Percentiles rank a stretch among this genome's conserved stretches.
Evolutionary conservation across 495 filamentous ascomycete genomes (phyloP).

Genomic region (Neurospora sp.): DNA sequence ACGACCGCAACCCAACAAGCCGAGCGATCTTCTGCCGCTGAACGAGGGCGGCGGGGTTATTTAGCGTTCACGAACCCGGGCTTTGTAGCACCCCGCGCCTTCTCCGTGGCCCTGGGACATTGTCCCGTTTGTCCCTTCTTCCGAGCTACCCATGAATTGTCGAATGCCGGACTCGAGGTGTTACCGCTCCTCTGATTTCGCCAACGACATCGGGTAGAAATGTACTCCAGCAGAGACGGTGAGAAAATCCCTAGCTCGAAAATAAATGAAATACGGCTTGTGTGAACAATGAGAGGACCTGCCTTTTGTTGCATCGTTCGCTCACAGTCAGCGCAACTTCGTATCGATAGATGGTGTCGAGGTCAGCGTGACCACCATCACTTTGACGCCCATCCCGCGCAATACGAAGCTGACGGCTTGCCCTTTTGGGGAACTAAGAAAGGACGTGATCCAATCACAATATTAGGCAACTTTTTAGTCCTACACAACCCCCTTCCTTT

Average conservation of each 20-base stretch:
- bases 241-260: not conserved
- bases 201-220: not conserved
- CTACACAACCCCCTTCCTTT: not conserved
- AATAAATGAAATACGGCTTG: not conserved
- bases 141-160: not conserved
- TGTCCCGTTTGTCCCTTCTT: not conserved
- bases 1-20: not conserved
- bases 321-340: not conserved
- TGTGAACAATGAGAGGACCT: not conserved
- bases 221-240: not conserved
- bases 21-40: not conserved
- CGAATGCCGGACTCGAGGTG: not conserved
- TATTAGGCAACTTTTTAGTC: not conserved
- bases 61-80: not conserved
- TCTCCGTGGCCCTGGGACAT: not conserved
- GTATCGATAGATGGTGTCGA: not conserved
- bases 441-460: not conserved
- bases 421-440: not conserved
- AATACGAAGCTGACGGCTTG: not conserved
- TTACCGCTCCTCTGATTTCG: not conserved
- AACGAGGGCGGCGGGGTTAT: not conserved
- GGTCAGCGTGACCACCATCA: not conserved
- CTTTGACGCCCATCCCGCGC: not conserved
- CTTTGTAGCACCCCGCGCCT: not conserved
- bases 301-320: not conserved